Percentiles rank a stretch among this genome's conserved stretches.
These are phyloP conservation scores for Gryganskiella cystojenkinii DNA, from an alignment of 192 early-diverging fungal species.

Conservation along the genomic window DNA sequence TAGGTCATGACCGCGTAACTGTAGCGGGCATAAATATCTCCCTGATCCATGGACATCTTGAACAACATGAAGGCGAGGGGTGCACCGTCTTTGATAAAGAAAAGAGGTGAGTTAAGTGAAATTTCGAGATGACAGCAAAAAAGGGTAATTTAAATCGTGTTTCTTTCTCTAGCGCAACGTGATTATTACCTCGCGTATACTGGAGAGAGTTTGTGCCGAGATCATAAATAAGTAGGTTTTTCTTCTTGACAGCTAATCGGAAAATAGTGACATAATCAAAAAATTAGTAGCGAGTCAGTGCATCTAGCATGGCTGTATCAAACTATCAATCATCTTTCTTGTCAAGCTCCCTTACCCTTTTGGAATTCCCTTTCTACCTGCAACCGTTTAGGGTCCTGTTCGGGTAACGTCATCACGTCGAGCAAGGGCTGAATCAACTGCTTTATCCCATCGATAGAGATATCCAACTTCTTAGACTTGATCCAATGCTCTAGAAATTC, in stretches of 20 bases:
- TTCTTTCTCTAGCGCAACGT: neutral
- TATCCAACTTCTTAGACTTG: slow-evolving; percentile 14
- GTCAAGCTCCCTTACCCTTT: slow-evolving; percentile 7
- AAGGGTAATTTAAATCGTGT: neutral
- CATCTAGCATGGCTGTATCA: neutral
- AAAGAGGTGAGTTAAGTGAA: neutral
- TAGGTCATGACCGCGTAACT: slow-evolving; percentile 62
- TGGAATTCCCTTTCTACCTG: slow-evolving; percentile 26
- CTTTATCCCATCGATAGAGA: slow-evolving; percentile 19
- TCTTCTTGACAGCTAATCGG: slow-evolving; percentile 27
- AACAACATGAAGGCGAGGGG: slow-evolving; percentile 54
- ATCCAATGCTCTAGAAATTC: slow-evolving; percentile 24
- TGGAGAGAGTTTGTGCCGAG: slow-evolving; percentile 19
- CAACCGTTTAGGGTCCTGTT: slow-evolving; percentile 23
- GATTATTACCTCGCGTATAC: slow-evolving; percentile 36
- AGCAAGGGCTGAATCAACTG: slow-evolving; percentile 15
- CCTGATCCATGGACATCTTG: slow-evolving; percentile 50
- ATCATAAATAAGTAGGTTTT: neutral
- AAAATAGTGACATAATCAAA: neutral
- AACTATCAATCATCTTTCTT: neutral
- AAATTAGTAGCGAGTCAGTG: neutral
- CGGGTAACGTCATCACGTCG: slow-evolving; percentile 16
- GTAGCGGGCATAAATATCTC: slow-evolving; percentile 55
- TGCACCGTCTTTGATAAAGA: slow-evolving; percentile 34
- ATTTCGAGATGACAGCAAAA: neutral